Conservation (phyloP, 352 stramenopile genomes). For the Phytophthora melonis region DNA sequence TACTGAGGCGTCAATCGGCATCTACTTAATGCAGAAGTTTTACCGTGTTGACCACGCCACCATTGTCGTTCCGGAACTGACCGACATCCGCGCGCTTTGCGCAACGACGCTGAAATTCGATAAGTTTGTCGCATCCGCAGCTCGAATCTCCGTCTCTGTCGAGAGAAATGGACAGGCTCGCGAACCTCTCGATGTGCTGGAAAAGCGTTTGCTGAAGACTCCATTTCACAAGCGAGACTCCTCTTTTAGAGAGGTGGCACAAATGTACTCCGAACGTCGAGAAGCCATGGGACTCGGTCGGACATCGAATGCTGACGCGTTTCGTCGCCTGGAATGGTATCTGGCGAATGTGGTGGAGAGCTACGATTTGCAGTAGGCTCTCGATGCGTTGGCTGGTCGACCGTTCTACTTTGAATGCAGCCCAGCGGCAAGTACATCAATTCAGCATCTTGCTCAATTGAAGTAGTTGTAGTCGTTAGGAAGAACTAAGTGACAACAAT, state of each 20-base stretch:
- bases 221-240: constrained; percentile 13
- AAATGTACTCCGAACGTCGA: constrained; percentile 9
- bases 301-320: constrained; percentile 2
- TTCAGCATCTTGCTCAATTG: constrained; percentile 1
- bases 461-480: too few species aligned
- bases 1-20: not conserved
- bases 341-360: constrained; percentile 11
- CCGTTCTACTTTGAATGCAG: constrained; percentile 16
- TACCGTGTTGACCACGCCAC: constrained; percentile 19
- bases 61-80: not conserved
- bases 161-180: constrained; percentile 14
- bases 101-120: constrained; percentile 10
- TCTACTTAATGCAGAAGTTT: constrained; percentile 36
- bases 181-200: constrained; percentile 26
- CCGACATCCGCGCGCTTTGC: constrained; percentile 10
- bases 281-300: constrained; percentile 15
- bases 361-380: not conserved
- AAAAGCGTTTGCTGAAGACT: constrained; percentile 29
- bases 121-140: constrained; percentile 12
- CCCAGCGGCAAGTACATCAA: not conserved
- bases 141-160: constrained; percentile 10
- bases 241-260: constrained; percentile 11
- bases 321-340: constrained; percentile 26
- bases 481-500: too few species aligned
- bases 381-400: constrained; percentile 11